These are phyloP conservation scores for Metschnikowia kofuensis DNA, from an alignment of 805 yeast species.

Conservation along the genomic window DNA sequence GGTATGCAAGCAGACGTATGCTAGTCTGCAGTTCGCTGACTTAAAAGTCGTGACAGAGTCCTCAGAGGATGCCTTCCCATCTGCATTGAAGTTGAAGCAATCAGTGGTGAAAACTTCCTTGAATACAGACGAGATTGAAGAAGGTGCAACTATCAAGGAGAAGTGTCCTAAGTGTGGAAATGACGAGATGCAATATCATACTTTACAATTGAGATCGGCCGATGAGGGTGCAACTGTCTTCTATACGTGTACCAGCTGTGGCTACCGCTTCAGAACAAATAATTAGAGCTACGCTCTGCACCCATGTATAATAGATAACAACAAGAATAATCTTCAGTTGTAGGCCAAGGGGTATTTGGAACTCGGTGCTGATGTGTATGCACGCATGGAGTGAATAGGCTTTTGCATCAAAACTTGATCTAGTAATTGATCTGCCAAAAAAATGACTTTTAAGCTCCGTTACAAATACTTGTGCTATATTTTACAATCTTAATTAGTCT, in stretches of 20 bases:
- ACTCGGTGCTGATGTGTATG: too few species aligned
- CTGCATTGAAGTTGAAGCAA: constrained; percentile 71
- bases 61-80: constrained; percentile 92
- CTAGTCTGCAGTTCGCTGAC: constrained; percentile 58
- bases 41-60: constrained; percentile 85
- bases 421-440: too few species aligned
- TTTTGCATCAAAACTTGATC: too few species aligned
- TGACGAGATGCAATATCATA: constrained; percentile 97
- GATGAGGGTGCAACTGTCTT: constrained; percentile 99
- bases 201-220: constrained; percentile 93
- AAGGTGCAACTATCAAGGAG: constrained; percentile 96
- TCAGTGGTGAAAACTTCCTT: constrained; percentile 88
- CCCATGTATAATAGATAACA: constrained; percentile 7
- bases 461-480: too few species aligned
- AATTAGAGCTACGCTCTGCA: constrained; percentile 44
- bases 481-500: constrained; percentile 1
- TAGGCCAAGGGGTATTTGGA: too few species aligned
- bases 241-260: constrained; percentile 92
- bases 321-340: too few species aligned
- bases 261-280: constrained; percentile 91
- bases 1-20: constrained; percentile 44
- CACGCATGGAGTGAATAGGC: too few species aligned
- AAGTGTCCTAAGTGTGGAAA: constrained; percentile 98
- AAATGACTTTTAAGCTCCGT: too few species aligned
- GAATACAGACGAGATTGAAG: constrained; percentile 74